Evolutionary conservation across 495 filamentous ascomycete species (phyloP), one percentile per base, ranked within the genome.

Genomic region (Neurospora pannonica): DNA sequence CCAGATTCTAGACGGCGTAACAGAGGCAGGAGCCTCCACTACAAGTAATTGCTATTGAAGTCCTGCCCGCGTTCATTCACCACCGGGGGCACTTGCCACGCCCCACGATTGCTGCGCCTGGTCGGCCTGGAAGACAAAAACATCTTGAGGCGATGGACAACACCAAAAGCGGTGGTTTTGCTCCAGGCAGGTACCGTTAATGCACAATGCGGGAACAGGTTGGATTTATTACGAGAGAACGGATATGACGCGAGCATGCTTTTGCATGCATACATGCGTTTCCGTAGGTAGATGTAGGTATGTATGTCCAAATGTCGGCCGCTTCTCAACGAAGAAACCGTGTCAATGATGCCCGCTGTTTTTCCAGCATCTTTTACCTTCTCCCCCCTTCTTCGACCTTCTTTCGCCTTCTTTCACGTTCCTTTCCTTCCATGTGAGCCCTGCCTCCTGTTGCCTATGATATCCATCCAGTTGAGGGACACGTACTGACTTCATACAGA

Each of bases 191-290:
- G 5, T 11, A 21, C 2, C 46, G 11, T 28, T 1, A 6, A 54
- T 54, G 11, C 28, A 28, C 11, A 24, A 28, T 54, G 21, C 21
- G 11, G 46, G 2, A 54, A 13, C n/a, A 54, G 46, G 2, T 0
- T 28, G 0, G 21, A 7, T 28, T 7, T 0, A 1, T 54, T 0
- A 0, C 0, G 21, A 60, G 24, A 31, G 21, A 15, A 2, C 21
- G 11, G 4, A 60, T 2, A 60, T 60, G 15, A 28, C 15, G 11
- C 46, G 21, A 54, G 46, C 10, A 2, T 24, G 9, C 1, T n/a
- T 54, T 54, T 6, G 21, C 46, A 13, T 13, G 21, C 21, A 0
- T n/a, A n/a, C 13, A 8, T 7, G 17, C 15, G 6, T 43, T n/a
- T n/a, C n/a, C n/a, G n/a, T n/a, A n/a, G n/a, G n/a, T n/a, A n/a